Evolutionary conservation across 164 flowering plant genomes (phyloP).

Genomic region (Sextonia rubra): DNA sequence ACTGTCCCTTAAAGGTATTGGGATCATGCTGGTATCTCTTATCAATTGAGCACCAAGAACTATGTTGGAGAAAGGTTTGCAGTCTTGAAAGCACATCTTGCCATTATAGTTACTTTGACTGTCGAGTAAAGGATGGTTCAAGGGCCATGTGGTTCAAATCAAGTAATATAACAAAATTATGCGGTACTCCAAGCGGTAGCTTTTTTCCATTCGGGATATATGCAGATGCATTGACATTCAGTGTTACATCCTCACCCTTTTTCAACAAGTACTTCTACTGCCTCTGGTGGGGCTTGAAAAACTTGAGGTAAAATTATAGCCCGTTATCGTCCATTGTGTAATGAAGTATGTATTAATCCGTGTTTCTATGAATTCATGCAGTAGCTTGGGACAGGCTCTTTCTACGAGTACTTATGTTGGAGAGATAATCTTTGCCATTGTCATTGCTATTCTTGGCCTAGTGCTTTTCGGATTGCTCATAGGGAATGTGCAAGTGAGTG

Average conservation of each 20-base stretch:
- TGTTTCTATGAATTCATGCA: conserved; percentile 28
- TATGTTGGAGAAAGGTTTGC: conserved; percentile 65
- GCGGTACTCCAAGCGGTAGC: conserved; percentile 30
- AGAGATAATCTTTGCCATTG: conserved; percentile 74
- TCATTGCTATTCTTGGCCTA: conserved; percentile 71
- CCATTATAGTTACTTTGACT: conserved; percentile 32
- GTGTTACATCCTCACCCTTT: conserved; percentile 37
- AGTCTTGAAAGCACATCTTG: conserved; percentile 27
- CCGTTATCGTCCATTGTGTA: neutral
- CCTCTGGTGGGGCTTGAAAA: conserved; percentile 77
- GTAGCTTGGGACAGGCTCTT: conserved; percentile 84
- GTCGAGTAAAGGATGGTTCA: conserved; percentile 17
- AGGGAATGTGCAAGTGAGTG: conserved; percentile 89
- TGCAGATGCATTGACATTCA: conserved; percentile 41
- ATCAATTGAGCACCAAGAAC: conserved; percentile 50
- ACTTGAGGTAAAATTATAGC: conserved; percentile 40
- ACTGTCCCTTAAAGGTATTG: conserved; percentile 33
- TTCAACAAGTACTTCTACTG: conserved; percentile 62
- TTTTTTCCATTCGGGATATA: conserved; percentile 57
- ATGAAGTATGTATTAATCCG: neutral
- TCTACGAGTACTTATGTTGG: conserved; percentile 71
- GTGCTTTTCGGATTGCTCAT: conserved; percentile 88
- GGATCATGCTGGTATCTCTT: conserved; percentile 77
- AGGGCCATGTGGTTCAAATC: conserved; percentile 43
- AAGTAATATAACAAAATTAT: conserved; percentile 46